Evolutionary conservation across 2,329 filamentous ascomycete species (phyloP), one percentile per base, ranked within the genome.

Genomic region (Hymenoscyphus infarciens): DNA sequence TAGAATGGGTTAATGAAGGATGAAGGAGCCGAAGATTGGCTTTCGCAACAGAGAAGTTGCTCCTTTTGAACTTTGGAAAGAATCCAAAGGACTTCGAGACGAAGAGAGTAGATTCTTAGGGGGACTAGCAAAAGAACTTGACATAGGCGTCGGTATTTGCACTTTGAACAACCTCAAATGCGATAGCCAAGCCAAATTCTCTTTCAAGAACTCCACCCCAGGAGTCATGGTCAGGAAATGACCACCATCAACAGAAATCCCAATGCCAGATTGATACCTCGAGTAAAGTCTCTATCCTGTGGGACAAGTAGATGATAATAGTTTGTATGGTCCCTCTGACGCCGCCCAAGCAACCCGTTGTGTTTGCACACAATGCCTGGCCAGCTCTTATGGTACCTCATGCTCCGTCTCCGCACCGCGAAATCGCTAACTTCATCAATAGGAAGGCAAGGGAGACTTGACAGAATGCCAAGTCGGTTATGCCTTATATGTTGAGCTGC

Each of bases 261-360:
- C 33, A 15, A 11, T 13, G 3, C 33, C 13, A 11, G 13, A 35
- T 35, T 35, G 33, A 35, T 13, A 35, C 10, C 39, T 42, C 39
- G 19, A n/a, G n/a, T n/a, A 25, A 49, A 49, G n/a, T 1, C 1
- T 35, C 5, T 6, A 33, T 33, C 31, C 2, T 33, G 25, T 27
- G 25, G 25, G 2, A 27, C 25, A 5, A 2, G 33, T 35, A 35
- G n/a, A n/a, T 49, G 8, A 11, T 22, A 22, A 22, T 49, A 3
- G 22, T 10, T n/a, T 92, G 89, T 92, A 72, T 80, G 87, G 83
- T 83, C 79, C 88, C 86, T 92, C 89, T 92, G 90, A 93, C 89
- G 87, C 90, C 85, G 88, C 86, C 88, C 84, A 83, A 84, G 85
- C 85, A 89, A 91, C 80, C 67, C 68, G 66, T 73, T 72, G 67